Percentiles rank a stretch among this genome's conserved stretches.
Conservation (phyloP, 331 rosid genomes). For the Quercus phellos region DNA sequence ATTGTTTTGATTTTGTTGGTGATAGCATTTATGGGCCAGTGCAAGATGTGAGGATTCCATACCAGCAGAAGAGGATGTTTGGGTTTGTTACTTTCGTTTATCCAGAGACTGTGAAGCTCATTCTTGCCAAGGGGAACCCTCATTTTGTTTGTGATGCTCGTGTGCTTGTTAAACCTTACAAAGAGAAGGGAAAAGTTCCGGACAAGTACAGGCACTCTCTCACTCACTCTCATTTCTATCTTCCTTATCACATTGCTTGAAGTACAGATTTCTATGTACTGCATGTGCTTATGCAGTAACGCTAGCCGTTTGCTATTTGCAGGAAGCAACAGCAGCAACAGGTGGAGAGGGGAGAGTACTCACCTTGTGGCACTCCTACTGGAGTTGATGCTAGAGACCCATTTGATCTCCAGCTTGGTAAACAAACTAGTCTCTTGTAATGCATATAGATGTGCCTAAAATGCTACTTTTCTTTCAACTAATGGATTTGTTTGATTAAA, state of each 20-base stretch:
- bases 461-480: neutral
- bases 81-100: conserved; percentile 93
- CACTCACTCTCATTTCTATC: conserved; percentile 5
- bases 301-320: conserved; percentile 20
- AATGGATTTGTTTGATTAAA: conserved; percentile 5
- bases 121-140: conserved; percentile 90
- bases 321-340: conserved; percentile 77
- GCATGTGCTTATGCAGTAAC: conserved; percentile 15
- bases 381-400: conserved; percentile 84
- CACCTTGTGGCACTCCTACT: conserved; percentile 88
- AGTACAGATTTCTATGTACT: neutral
- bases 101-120: conserved; percentile 88
- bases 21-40: conserved; percentile 88
- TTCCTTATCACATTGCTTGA: neutral
- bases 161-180: conserved; percentile 97
- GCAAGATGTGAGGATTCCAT: conserved; percentile 97
- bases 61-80: conserved; percentile 97
- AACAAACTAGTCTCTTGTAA: neutral
- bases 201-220: conserved; percentile 78
- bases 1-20: neutral
- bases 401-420: conserved; percentile 85
- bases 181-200: conserved; percentile 97
- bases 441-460: neutral
- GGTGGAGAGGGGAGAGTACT: conserved; percentile 80
- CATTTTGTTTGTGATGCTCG: conserved; percentile 98